Evolutionary conservation across 2,329 filamentous ascomycete genomes (phyloP), one percentile per base, ranked within the genome.

Genomic region (Monosporascus sp.): DNA sequence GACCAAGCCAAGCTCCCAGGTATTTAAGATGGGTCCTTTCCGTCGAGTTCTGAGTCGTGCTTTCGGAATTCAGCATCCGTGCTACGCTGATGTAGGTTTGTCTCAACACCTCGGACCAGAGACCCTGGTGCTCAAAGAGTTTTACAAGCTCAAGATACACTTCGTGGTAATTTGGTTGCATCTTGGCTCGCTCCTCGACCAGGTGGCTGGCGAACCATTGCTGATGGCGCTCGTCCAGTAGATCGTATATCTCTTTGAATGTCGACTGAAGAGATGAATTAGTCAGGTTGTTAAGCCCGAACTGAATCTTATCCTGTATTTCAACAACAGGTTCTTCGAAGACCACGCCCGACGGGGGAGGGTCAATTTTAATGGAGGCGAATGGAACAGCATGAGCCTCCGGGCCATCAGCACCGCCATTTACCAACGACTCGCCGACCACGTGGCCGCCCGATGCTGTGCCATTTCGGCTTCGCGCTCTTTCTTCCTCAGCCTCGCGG

Each of bases 141-240:
- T 87, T 87, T 55, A 99, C 81, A 50, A 99, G 81, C 62, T 96
- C 89, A 49, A 97, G 81, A 67, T 99, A 99, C 22, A 99, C 83
- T 55, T 88, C 82, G 62, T 99, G 94, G 66, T 95, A 97, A 70
- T 99, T 99, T 6, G 93, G 92, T 68, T 99, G 93, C 77, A 96
- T 87, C 72, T 97, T 97, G 35, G 93, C 95, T 46, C 95, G 90
- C 68, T 97, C 90, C 66, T 97, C 93, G 3, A 99, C 94, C 9
- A 99, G 78, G 65, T 97, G 96, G 48, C 86, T 86, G 7, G 95
- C 94, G 66, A 99, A 99, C 94, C 94, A 99, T 66, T 95, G 90
- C 64, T 95, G 89, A 68, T 97, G 88, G 60, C 86, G 85, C 50
- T 88, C 83, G 49, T 90, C 85, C 48, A 99, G 74, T 45, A 89